phyloP scores from a whole-genome alignment of 306 rosid genomes.

The Dalbergia oliveri region DNA sequence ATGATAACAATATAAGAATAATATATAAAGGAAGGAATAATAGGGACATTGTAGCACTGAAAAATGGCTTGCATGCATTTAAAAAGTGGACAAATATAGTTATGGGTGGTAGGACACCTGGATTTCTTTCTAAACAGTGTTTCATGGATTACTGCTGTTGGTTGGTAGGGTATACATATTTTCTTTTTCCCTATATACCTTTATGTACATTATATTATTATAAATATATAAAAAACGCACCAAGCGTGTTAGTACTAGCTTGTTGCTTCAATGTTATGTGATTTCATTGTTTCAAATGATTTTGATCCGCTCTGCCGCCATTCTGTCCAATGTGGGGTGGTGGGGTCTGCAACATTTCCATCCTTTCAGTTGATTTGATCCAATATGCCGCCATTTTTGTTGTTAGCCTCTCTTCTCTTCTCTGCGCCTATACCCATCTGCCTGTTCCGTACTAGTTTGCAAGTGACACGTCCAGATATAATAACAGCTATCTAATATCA shows the following conservation, averaged over 20 bases:
- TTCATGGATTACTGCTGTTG: constrained; percentile 48
- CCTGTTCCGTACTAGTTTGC: not conserved
- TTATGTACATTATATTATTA: not conserved
- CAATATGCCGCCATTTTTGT: constrained; percentile 81
- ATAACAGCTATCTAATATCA: too few species aligned
- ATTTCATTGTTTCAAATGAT: constrained; percentile 13
- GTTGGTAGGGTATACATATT: not conserved
- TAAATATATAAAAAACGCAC: not conserved
- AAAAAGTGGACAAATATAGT: not conserved
- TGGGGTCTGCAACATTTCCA: constrained; percentile 14
- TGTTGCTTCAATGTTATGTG: constrained; percentile 24
- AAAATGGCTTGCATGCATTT: constrained; percentile 54
- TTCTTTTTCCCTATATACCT: not conserved
- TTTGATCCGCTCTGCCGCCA: constrained; percentile 80
- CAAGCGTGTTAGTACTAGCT: constrained; percentile 14
- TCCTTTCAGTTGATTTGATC: constrained; percentile 64
- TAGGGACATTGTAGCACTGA: constrained; percentile 11
- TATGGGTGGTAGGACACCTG: constrained; percentile 8
- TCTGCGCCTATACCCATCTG: not conserved
- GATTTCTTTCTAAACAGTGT: constrained; percentile 40
- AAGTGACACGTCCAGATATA: not conserved
- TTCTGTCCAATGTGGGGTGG: constrained; percentile 48
- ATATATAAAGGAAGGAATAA: not conserved
- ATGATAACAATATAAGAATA: not conserved
- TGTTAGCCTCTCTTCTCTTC: constrained; percentile 30